A percentile compares a stretch with the other conserved stretches of the same genome.
Conservation (phyloP, 495 filamentous ascomycete genomes). For the Talaromyces liani region DNA sequence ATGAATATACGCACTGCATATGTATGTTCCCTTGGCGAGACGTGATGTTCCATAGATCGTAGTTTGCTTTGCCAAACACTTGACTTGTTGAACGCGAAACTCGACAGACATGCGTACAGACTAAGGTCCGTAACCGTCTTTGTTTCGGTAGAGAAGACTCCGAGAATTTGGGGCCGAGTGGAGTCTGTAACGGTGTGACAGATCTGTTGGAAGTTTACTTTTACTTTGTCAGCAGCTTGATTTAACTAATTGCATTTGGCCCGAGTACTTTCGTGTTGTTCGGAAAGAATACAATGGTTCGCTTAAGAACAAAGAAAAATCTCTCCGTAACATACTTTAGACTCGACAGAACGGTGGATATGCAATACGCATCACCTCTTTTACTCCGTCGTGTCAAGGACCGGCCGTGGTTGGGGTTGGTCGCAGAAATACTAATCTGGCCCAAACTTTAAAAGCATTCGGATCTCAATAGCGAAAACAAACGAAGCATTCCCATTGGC, state of each 20-base stretch:
- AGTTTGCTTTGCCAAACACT: neutral
- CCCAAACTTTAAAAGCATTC: constrained; percentile 1
- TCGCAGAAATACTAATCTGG: neutral
- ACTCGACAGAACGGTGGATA: neutral
- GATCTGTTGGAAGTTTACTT: neutral
- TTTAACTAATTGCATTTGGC: too few species aligned
- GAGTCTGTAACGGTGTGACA: neutral
- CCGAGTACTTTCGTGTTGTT: neutral
- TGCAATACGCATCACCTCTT: neutral
- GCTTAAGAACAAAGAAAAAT: neutral
- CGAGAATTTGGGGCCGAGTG: constrained; percentile 3
- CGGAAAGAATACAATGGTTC: neutral
- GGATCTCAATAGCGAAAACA: neutral
- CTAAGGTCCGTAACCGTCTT: neutral
- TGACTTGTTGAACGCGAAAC: neutral
- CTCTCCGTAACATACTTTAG: neutral
- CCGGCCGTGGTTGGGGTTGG: neutral
- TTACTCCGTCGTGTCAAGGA: neutral
- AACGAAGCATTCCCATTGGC: neutral
- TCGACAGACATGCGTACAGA: neutral
- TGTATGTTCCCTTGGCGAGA: neutral
- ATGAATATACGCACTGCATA: neutral
- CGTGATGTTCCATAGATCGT: neutral
- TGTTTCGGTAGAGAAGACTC: neutral
- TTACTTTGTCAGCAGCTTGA: neutral